Base-by-base conservation (phyloP, 1,284 basidiomycete species). In the Gymnopus androsaceus region DNA sequence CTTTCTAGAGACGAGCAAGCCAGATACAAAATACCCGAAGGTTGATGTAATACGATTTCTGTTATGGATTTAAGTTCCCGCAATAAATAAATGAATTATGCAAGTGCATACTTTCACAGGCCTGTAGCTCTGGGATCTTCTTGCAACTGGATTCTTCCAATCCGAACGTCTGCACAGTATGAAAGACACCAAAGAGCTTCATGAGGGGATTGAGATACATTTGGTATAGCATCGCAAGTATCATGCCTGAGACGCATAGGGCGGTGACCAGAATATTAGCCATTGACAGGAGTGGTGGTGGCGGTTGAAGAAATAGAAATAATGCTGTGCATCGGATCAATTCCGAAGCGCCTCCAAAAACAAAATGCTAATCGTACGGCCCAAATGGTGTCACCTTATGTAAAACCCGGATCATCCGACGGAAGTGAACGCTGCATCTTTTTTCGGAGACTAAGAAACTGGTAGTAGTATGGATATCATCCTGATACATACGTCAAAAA, bases 21-120 rank as follows among this genome's bases (percentile, higher is more conserved):
- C 8, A 88, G 75, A 65, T 87, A 91, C n/a, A 91, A 58, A 14
- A 82, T 60, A 31, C 85, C 86, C 1, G 77, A 78, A 2, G 79
- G 74, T 45, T 80, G 71, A 57, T 85, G 82, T 7, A 85, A 67
- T 4, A 84, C 74, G 37, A 81, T 67, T 66, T 87, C 85, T 87
- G 63, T 25, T 33, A 21, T 36, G 27, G 27, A 42, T 25, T 25
- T 25, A 7, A 45, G 45, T 30, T 59, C 46, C 54, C 33, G 27
- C 17, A 30, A 27, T 42, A n/a, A n/a, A n/a, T n/a, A n/a, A n/a
- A n/a, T n/a, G 28, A 27, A 19, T 42, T 36, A 46, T 57, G 54
- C 6, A 37, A 25, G 21, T 14, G 60, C 72, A 37, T 55, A 87
- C 87, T 87, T 70, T 88, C 86, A 60, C 86, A 88, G 36, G 85